A percentile compares a stretch with the other conserved stretches of the same genome.
Conservation (phyloP, 2,329 filamentous ascomycete genomes). For the Magnaporthiopsis rhizophila region DNA sequence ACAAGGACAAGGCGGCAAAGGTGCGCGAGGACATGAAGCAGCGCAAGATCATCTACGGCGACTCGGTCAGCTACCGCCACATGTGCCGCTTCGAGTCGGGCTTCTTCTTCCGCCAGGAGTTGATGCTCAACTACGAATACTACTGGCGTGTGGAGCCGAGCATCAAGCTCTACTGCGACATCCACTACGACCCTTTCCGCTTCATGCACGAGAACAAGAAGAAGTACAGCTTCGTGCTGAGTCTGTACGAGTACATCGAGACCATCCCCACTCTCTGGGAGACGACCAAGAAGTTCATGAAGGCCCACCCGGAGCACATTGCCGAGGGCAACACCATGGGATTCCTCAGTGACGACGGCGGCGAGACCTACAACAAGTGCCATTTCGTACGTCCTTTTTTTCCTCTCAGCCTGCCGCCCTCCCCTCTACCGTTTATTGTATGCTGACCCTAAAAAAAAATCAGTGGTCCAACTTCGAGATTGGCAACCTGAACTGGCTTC, state of each 20-base stretch:
- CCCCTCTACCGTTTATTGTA: too few relatives aligned
- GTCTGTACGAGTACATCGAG: constrained; percentile 91
- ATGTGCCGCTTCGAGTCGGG: constrained; percentile 99
- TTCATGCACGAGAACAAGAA: constrained; percentile 94
- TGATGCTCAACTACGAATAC: constrained; percentile 96
- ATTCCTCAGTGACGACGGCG: constrained; percentile 86
- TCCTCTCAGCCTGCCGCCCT: too few relatives aligned
- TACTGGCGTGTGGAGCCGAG: constrained; percentile 99
- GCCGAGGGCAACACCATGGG: constrained; percentile 75
- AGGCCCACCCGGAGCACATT: constrained; percentile 82
- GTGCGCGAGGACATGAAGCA: constrained; percentile 91
- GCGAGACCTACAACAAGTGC: constrained; percentile 91
- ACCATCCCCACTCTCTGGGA: constrained; percentile 97
- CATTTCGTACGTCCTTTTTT: constrained; percentile 66
- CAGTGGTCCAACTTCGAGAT: constrained; percentile 99
- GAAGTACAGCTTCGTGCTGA: constrained; percentile 96
- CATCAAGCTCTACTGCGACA: constrained; percentile 92
- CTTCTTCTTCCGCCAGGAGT: constrained; percentile 93
- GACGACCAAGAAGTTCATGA: constrained; percentile 89
- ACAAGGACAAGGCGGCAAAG: constrained; percentile 84
- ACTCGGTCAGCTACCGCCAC: constrained; percentile 93
- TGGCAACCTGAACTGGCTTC: constrained; percentile 87
- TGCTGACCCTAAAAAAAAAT: constrained; percentile 3
- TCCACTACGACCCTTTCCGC: constrained; percentile 93
- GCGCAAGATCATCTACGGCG: constrained; percentile 96